Evolutionary conservation across 2,329 filamentous ascomycete genomes (phyloP), one percentile per base, ranked within the genome.

Genomic region (Fonsecaea erecta): DNA sequence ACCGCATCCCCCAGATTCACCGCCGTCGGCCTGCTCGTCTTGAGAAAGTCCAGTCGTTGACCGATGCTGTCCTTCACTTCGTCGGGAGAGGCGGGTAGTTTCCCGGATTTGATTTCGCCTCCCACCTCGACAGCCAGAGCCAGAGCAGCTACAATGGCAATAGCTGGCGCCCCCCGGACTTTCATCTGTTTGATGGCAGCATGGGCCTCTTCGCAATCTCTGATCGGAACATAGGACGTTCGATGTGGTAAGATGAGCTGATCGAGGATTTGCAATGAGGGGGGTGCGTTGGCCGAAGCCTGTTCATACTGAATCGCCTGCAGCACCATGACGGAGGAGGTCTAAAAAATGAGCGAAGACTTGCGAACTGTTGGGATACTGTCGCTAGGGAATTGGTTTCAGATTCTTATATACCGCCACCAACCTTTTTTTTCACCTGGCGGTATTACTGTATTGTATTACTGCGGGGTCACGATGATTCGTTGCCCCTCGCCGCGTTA

Each of bases 101-200:
- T 82, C 2, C 69, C 56, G 7, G 71, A 60, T 7, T 77, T 79
- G 5, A 59, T 37, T 18, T 37, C 21, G 65, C 73, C 85, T 57
- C 87, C 82, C 8, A 98, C 79, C 77, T 98, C 94, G 8, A 97
- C 91, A 1, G 93, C 93, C 37, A 97, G 85, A 1, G 91, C 89
- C 35, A 99, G 85, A 21, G 91, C 91, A 24, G 95, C 95, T n/a
- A 99, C 95, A 70, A 99, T 98, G 52, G 95, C 95, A 76, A 99
- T 99, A 52, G 95, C 95, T 0, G 95, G 95, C 4, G 95, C 95
- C 46, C 92, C 90, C 59, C 87, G 83, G 16, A 83, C 81, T 70
- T 85, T 84, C 87, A 89, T 89, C 56, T 86, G 82, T 72, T 85
- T 87, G 74, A 89, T 89, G 4, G 86, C 86, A 74, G 86, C 83